Evolutionary conservation across 2,329 filamentous ascomycete genomes (phyloP), one percentile per base, ranked within the genome.

Genomic region (Verticillium dahliae): DNA sequence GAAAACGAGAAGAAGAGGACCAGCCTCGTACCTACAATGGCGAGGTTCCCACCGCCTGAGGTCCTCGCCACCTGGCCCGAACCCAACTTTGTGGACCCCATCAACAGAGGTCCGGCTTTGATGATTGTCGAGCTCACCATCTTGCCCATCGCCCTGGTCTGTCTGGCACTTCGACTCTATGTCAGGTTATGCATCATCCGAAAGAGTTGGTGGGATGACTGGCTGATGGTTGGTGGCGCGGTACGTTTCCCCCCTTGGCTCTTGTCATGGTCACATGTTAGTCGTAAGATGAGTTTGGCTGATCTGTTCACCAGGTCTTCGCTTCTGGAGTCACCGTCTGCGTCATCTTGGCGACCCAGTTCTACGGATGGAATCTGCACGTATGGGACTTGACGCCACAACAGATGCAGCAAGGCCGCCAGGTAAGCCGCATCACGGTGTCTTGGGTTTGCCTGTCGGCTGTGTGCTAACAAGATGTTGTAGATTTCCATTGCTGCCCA

Each of bases 401-500:
- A 1, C 63, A 73, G 33, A 67, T 75, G 4, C 57, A 70, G 18
- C 65, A 69, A 14, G 74, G 74, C 10, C 63, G 61, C 0, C 57
- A 65, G 45, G 62, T 64, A 61, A 37, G 31, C 14, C 1, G 11
- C 4, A 31, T 50, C 18, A 22, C 22, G 7, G 45, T 50, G n/a
- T 18, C 22, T n/a, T 45, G 6, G 39, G 18, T n/a, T 1, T 11
- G 35, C 2, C 35, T 9, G 13, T 13, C 4, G n/a, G 45, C 22
- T n/a, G n/a, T 27, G 27, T 31, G n/a, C 59, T 59, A 31, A 63
- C 35, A 27, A 6, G 2, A 1, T 13, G 5, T 2, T 65, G 69
- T 66, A 78, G 62, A 70, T 77, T 14, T 78, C 76, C 13, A 69
- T 78, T 13, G 74, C 75, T 6, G 74, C 68, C 1, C 76, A 78